Base-by-base conservation (phyloP, 2,329 filamentous ascomycete species). In the Sarocladium kiliense region DNA sequence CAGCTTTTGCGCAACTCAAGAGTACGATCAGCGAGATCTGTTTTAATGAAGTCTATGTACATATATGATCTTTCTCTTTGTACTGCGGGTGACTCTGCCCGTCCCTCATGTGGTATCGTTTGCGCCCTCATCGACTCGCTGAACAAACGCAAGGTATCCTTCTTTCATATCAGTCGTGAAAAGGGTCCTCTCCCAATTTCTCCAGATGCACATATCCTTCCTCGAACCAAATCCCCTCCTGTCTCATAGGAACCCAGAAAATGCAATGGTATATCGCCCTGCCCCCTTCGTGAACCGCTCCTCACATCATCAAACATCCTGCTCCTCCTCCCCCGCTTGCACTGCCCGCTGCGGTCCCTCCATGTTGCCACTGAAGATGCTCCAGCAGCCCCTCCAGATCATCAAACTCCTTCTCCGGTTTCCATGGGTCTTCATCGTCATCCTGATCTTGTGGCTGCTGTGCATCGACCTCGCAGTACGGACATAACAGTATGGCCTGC, bases 341-440 rank as follows among this genome's bases (percentile, higher is more conserved):
- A 19, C 7, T n/a, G 3, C 39, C 34, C n/a, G 11, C 23, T 30
- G 23, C 11, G 14, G 45, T 25, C 16, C 72, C 68, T 6, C 72
- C 74, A 59, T 84, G 81, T 58, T 75, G 71, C 81, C 81, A 84
- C 60, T 78, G 77, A 26, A 85, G 69, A 59, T 85, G 81, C 57
- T 77, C 75, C 64, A 77, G 76, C 36, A 84, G 76, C 16, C 71
- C 70, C 16, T 65, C 67, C 44, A 85, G 64, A 59, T 75, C 72
- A 42, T 74, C 73, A 61, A 82, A 81, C 54, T 78, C 77, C 54
- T 79, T 73, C 59, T 74, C 73, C 16, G 77, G 77, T 26, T 69
- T 71, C 53, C 77, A 70, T 34, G 73, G 63, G 45, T 80, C 78
- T 58, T 79, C 78, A 41, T 81, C 78, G 58, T 77, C 77, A 56